Percentiles rank a stretch among this genome's conserved stretches.
These are phyloP conservation scores for Jacaranda copaia DNA, from an alignment of 257 asterid species.

Conservation along the genomic window DNA sequence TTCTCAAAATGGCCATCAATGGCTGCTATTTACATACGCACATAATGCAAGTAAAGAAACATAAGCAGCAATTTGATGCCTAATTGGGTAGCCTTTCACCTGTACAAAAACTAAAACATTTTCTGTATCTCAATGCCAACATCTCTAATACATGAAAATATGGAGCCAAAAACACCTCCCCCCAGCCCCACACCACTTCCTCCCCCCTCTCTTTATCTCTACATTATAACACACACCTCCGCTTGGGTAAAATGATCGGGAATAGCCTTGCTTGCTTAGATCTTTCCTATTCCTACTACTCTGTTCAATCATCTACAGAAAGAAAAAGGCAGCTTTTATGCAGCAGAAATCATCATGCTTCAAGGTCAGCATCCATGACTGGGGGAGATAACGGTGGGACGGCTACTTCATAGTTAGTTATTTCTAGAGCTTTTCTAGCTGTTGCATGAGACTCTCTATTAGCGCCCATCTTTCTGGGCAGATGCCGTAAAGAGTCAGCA, in stretches of 20 bases:
- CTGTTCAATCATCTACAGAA: conserved; percentile 31
- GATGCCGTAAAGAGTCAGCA: conserved; percentile 47
- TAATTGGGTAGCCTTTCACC: neutral
- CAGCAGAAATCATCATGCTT: conserved; percentile 42
- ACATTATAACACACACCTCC: conserved; percentile 56
- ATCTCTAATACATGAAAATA: neutral
- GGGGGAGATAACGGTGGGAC: conserved; percentile 68
- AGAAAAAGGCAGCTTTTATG: conserved; percentile 47
- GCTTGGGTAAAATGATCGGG: conserved; percentile 89
- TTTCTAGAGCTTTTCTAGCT: conserved; percentile 47
- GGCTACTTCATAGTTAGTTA: conserved; percentile 43
- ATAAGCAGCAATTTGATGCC: neutral
- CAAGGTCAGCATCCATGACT: conserved; percentile 40
- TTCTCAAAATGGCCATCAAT: too few species aligned
- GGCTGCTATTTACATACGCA: neutral
- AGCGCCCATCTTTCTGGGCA: conserved; percentile 57
- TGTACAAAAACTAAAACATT: neutral
- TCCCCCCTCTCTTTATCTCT: conserved; percentile 7
- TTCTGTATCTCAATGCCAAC: neutral
- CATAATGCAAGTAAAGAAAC: neutral
- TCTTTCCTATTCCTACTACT: conserved; percentile 43
- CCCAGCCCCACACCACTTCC: neutral
- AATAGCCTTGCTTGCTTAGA: conserved; percentile 48
- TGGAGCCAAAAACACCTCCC: neutral
- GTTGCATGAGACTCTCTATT: conserved; percentile 45